phyloP scores from a whole-genome alignment of 805 yeast species.

The Nakazawaea holstii region DNA sequence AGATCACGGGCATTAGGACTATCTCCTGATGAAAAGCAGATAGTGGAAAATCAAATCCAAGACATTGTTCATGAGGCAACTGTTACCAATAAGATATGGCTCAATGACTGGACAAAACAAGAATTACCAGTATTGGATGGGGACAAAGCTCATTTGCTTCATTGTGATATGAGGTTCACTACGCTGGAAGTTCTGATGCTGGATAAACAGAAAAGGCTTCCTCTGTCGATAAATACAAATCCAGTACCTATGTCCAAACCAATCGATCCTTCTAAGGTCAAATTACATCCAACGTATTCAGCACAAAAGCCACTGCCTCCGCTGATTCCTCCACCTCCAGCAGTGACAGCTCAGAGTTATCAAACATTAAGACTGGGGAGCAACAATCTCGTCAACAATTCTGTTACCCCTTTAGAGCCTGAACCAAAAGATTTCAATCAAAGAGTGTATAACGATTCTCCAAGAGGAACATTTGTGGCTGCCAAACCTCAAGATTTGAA shows the following conservation, averaged over 20 bases:
- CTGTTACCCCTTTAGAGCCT: too few species aligned
- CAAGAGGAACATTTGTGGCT: too few species aligned
- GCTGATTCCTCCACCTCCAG: not conserved
- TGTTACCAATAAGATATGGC: not conserved
- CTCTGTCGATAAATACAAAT: too few species aligned
- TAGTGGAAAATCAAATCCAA: not conserved
- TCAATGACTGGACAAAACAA: not conserved
- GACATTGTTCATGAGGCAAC: not conserved
- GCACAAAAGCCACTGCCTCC: too few species aligned
- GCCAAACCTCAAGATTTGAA: too few species aligned
- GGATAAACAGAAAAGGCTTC: too few species aligned
- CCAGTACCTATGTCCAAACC: not conserved
- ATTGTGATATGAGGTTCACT: not conserved
- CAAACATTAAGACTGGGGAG: too few species aligned
- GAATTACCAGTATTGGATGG: not conserved
- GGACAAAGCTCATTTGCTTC: not conserved
- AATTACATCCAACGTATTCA: not conserved
- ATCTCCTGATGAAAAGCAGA: not conserved
- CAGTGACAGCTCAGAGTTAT: not conserved
- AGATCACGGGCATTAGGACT: not conserved
- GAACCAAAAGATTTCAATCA: too few species aligned
- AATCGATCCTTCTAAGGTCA: not conserved
- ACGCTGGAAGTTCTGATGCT: too few species aligned
- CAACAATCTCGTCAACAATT: too few species aligned
- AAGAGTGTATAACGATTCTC: too few species aligned